phyloP scores from a whole-genome alignment of 2,329 filamentous ascomycete genomes.

The Cercospora brassicicola region DNA sequence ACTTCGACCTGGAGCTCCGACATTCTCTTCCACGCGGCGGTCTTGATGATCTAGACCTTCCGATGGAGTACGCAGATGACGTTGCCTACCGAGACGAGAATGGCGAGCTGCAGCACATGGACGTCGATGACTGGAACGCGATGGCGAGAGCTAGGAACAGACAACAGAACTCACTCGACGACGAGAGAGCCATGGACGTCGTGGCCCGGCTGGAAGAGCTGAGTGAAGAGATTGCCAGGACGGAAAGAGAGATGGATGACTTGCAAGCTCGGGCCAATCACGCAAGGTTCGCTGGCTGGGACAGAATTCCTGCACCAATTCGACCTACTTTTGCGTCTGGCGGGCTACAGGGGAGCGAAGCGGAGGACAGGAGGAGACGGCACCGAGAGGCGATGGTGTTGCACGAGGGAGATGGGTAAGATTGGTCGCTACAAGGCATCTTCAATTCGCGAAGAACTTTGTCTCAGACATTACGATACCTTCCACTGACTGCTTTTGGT shows the following conservation, averaged over 20 bases:
- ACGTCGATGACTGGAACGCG: slow-evolving; percentile 15
- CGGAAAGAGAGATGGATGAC: slow-evolving; percentile 38
- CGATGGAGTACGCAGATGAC: background rate
- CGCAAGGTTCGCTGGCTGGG: slow-evolving; percentile 25
- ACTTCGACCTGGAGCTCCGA: slow-evolving; percentile 31
- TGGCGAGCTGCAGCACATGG: slow-evolving; percentile 12
- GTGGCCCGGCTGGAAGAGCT: slow-evolving; percentile 20
- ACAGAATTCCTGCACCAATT: slow-evolving; percentile 13
- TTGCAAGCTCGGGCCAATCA: slow-evolving; percentile 61
- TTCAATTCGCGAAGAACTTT: too few relatives aligned
- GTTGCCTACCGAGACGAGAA: slow-evolving; percentile 4
- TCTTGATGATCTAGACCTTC: background rate
- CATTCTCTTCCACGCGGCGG: slow-evolving; percentile 2
- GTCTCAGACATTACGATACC: too few relatives aligned
- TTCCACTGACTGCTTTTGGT: too few relatives aligned
- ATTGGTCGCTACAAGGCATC: too few relatives aligned
- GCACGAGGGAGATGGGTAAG: slow-evolving; percentile 62
- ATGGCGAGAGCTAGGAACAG: slow-evolving; percentile 9
- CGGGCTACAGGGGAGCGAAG: slow-evolving; percentile 48
- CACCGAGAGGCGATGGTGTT: slow-evolving; percentile 87
- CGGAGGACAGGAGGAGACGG: slow-evolving; percentile 67
- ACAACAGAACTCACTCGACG: slow-evolving; percentile 7
- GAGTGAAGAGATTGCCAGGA: slow-evolving; percentile 20
- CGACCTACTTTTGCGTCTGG: slow-evolving; percentile 1
- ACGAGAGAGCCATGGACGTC: slow-evolving; percentile 9